These are phyloP conservation scores for Parastagonospora nodorum DNA, from an alignment of 2,329 filamentous ascomycete genomes.

Conservation along the genomic window DNA sequence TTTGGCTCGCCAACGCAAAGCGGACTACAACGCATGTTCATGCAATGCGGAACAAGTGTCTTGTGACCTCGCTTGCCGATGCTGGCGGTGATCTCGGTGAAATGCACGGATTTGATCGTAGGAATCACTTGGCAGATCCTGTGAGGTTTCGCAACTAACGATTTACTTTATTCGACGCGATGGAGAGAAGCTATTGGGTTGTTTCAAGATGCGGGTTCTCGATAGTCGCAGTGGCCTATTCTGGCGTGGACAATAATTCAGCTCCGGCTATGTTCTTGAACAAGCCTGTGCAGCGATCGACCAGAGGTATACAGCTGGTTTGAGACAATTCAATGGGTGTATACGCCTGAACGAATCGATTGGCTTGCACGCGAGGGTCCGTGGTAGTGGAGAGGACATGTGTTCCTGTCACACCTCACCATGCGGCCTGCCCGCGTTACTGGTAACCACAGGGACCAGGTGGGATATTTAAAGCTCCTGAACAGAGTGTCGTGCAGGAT, in stretches of 20 bases:
- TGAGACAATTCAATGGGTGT: conserved; percentile 3
- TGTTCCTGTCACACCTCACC: conserved; percentile 24
- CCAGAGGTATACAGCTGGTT: not conserved
- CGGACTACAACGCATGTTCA: not conserved
- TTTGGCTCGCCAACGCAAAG: no score
- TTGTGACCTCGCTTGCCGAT: conserved; percentile 9
- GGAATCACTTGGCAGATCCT: not conserved
- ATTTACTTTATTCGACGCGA: conserved; percentile 20
- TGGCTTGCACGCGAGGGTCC: conserved; percentile 14
- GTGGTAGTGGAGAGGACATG: conserved; percentile 23
- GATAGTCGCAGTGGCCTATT: not conserved
- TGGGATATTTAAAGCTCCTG: conserved; percentile 29
- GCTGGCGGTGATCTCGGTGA: conserved; percentile 6
- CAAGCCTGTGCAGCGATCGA: not conserved
- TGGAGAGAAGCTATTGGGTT: conserved; percentile 5
- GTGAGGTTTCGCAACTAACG: not conserved
- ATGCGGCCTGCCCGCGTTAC: conserved; percentile 16
- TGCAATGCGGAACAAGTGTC: not conserved
- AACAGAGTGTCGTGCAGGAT: conserved; percentile 19
- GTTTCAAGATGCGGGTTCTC: conserved; percentile 15
- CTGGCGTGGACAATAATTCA: not conserved
- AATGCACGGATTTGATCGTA: not conserved
- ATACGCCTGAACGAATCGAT: not conserved
- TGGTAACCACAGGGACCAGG: conserved; percentile 23
- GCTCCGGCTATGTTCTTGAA: not conserved